Evolutionary conservation across 495 filamentous ascomycete genomes (phyloP).

Genomic region (Daldinia childiae): DNA sequence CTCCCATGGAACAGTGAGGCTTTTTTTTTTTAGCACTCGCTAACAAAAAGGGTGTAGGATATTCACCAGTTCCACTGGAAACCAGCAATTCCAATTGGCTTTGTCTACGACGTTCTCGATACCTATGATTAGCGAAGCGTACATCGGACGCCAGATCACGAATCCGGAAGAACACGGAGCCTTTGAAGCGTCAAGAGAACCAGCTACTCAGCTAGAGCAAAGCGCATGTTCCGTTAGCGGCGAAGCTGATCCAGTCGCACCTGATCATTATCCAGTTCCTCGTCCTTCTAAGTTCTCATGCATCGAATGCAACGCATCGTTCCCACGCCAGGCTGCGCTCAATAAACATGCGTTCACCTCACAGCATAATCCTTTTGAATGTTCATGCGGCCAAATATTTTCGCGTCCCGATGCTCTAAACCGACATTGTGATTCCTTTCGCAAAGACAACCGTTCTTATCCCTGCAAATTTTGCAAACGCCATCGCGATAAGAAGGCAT

Average conservation of each 20-base stretch:
- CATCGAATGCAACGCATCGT: slow-evolving; percentile 29
- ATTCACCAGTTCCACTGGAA: too few relatives aligned
- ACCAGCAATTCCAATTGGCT: too few relatives aligned
- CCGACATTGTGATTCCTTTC: slow-evolving; percentile 43
- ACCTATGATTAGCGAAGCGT: not conserved
- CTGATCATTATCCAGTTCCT: slow-evolving; percentile 15
- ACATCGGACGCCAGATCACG: not conserved
- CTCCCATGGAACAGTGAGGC: slow-evolving; percentile 35
- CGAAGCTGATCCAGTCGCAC: not conserved
- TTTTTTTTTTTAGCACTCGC: slow-evolving; percentile 49
- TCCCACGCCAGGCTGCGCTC: not conserved
- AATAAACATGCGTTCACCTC: slow-evolving; percentile 8
- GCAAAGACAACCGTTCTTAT: slow-evolving; percentile 16
- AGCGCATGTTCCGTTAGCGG: not conserved
- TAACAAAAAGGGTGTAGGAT: slow-evolving; percentile 54
- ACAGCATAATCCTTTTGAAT: slow-evolving; percentile 28
- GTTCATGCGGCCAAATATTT: slow-evolving; percentile 44
- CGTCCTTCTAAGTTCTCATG: slow-evolving; percentile 13
- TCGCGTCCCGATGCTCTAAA: slow-evolving; percentile 41
- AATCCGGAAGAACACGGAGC: not conserved
- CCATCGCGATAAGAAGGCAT: slow-evolving; percentile 49
- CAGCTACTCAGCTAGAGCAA: not conserved
- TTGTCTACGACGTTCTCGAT: too few relatives aligned
- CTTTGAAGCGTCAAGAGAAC: not conserved
- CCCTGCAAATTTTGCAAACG: slow-evolving; percentile 48